These are phyloP conservation scores for Pichia sp. DNA, from an alignment of 1,139 yeast species.

Conservation along the genomic window DNA sequence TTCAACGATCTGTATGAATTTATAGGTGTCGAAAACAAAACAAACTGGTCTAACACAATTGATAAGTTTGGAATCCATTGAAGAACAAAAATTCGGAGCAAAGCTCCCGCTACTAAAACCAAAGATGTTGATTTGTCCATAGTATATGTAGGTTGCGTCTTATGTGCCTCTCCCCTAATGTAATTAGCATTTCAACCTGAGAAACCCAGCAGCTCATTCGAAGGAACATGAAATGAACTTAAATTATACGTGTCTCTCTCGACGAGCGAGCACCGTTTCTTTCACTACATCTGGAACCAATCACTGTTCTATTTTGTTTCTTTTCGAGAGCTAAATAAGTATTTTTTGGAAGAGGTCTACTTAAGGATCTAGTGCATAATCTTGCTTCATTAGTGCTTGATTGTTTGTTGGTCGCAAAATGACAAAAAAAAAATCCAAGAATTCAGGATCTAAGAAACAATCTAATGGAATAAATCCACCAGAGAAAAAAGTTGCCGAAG, in stretches of 20 bases:
- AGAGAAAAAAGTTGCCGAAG: slow-evolving; percentile 12
- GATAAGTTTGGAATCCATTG: slow-evolving; percentile 22
- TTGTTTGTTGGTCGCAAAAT: neutral
- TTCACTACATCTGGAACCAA: too few species aligned
- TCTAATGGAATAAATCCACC: neutral
- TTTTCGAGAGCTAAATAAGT: too few species aligned
- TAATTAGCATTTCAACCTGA: too few species aligned
- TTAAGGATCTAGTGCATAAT: too few species aligned
- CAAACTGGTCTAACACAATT: slow-evolving; percentile 43
- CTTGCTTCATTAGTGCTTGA: neutral
- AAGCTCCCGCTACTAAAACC: slow-evolving; percentile 7
- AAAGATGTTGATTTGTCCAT: slow-evolving; percentile 6
- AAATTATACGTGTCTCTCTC: too few species aligned
- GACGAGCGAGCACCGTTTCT: too few species aligned
- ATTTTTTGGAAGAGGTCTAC: too few species aligned
- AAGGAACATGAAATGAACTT: too few species aligned
- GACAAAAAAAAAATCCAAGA: slow-evolving; percentile 13
- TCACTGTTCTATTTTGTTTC: too few species aligned
- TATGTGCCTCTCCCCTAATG: too few species aligned
- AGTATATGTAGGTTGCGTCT: neutral
- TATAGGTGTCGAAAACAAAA: slow-evolving; percentile 76
- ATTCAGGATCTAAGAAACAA: neutral
- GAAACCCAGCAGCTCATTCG: too few species aligned
- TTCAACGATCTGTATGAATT: slow-evolving; percentile 60
- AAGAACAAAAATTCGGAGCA: slow-evolving; percentile 8